Base-by-base conservation (phyloP, 2,329 filamentous ascomycete species). In the Talaromyces sp. region DNA sequence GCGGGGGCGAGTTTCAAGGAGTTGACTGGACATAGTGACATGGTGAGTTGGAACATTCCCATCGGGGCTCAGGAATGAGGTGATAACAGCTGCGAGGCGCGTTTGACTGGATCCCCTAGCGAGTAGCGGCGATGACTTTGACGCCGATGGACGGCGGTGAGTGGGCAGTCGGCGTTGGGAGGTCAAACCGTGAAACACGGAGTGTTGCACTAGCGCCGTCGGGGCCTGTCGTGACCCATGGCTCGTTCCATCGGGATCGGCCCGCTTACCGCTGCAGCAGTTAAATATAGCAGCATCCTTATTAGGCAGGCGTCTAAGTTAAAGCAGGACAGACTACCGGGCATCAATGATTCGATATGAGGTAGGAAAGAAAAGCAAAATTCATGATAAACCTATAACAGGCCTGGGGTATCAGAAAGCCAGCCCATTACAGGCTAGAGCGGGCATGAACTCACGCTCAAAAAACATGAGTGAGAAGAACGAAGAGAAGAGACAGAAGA, bases 361-460 rank as follows among this genome's bases (percentile, higher is more conserved):
- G 9, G 23, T 14, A 47, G 23, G 10, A 16, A 53, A 53, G 27
- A 53, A 30, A 28, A n/a, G 50, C 23, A 30, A 31, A n/a, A 53
- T 53, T 53, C 50, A 53, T 53, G 28, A 31, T 28, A 31, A 30
- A 53, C 50, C 50, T 30, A 53, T 16, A 59, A 56, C 33, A 59
- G 51, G 59, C 52, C 57, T 34, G 61, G 61, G 61, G 61, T 62
- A 62, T 62, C 61, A 59, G 61, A 62, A 59, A 62, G 61, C 57
- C 59, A 59, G 61, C 57, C 61, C 51, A 56, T 54, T 34, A 47
- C 51, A 53, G 51, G 52, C 61, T 44, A 59, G 61, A 51, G 59
- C 50, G 28, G 30, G 50, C 30, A 53, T 53, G 50, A n/a, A 30
- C 28, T 31, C 27, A 53, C 50, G 30, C 50, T 53, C 50, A 47